A percentile compares a stretch with the other conserved stretches of the same genome.
phyloP scores from a whole-genome alignment of 108 stramenopile species.

The Pseudonitzschia multistriata region DNA sequence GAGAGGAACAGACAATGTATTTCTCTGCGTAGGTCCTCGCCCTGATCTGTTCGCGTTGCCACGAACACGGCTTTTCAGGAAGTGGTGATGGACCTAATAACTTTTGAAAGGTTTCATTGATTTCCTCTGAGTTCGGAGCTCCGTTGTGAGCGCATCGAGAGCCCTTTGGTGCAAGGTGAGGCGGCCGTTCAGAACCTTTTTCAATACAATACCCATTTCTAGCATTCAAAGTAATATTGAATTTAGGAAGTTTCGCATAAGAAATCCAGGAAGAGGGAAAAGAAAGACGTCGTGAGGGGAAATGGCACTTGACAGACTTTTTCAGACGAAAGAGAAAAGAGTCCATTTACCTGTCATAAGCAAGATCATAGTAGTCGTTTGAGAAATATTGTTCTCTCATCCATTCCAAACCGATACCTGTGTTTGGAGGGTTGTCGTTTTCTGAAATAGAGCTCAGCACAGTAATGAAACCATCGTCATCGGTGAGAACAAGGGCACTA shows the following conservation, averaged over 20 bases:
- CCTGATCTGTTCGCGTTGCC: constrained; percentile 44
- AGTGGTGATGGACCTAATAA: constrained; percentile 62
- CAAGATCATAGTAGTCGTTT: constrained; percentile 87
- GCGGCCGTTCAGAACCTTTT: constrained; percentile 72
- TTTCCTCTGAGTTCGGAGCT: constrained; percentile 42
- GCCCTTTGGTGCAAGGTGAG: constrained; percentile 78
- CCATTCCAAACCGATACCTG: constrained; percentile 36
- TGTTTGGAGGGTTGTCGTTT: constrained; percentile 12
- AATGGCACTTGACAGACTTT: too few relatives aligned
- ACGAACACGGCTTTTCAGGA: constrained; percentile 29
- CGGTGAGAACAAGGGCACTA: constrained; percentile 58
- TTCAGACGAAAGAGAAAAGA: too few relatives aligned
- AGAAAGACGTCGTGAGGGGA: too few relatives aligned
- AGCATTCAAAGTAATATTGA: not conserved
- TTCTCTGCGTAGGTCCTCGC: not conserved
- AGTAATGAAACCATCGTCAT: constrained; percentile 69
- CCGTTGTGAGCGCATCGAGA: constrained; percentile 72
- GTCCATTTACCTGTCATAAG: constrained; percentile 45
- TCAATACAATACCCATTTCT: constrained; percentile 80
- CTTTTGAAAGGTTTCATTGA: constrained; percentile 47
- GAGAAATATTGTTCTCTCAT: constrained; percentile 87
- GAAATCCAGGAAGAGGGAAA: not conserved
- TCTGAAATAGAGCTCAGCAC: constrained; percentile 54
- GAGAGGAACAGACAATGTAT: not conserved
- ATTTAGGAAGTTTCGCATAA: not conserved